Evolutionary conservation across 805 yeast genomes (phyloP), one percentile per base, ranked within the genome.

Genomic region (Babjeviella inositovora): DNA sequence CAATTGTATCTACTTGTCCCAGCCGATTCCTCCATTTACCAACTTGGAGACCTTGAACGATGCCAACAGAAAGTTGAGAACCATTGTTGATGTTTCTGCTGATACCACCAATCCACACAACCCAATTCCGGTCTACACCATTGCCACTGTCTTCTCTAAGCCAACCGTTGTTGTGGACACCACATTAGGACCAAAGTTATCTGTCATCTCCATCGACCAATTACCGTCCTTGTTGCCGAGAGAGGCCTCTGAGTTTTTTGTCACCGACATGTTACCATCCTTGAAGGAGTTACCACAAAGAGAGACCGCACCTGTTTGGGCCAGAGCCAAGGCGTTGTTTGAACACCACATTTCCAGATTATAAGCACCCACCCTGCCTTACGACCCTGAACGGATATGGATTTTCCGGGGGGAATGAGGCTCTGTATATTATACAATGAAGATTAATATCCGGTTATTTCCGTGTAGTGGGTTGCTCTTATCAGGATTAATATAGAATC

Each of bases 81-180:
- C 92, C 10, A 82, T 90, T 30, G 96, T 90, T 25, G 99, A 90
- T 50, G 99, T 90, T 28, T 80, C 94, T 24, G 98, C 98, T 27
- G 99, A 90, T 55, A 90, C 97, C 22, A 90, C 98, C 26, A 90
- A 90, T 52, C 96, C 96, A 30, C 87, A 84, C 61, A 90, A 90
- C 57, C 99, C 99, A 28, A 68, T 90, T 29, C 98, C 99, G 31
- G 87, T 90, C 25, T 92, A 90, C 52, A 58, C 70, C 13, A 61
- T 81, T 34, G 93, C 94, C 27, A 87, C 98, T 14, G 84, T 75
- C 5, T 90, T 90, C 60, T 66, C 68, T 34, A 68, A 81, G 38
- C 99, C 98, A 33, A 85, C 95, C 3, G 96, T 81, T 21, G 49
- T 53, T 6, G 98, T 87, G 19, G 69, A 72, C 31, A 72, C 90